Evolutionary conservation across 2,329 filamentous ascomycete genomes (phyloP), one percentile per base, ranked within the genome.

Genomic region (Nannizzia gypsea): DNA sequence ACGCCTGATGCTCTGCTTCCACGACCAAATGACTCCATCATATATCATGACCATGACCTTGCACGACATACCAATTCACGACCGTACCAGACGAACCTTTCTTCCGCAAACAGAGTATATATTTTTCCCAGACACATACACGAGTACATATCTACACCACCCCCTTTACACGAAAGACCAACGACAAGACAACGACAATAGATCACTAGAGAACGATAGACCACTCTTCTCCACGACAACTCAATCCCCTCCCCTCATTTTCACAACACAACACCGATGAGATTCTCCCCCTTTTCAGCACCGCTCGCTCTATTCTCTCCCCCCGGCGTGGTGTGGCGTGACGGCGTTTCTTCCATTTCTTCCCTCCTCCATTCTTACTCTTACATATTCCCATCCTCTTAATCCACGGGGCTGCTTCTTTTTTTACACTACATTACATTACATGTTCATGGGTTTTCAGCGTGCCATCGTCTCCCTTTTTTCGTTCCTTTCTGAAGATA

Each of bases 381-480:
- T 36, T 36, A 36, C 31, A 36, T 36, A 36, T 36, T 36, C 13
- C 31, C 9, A 34, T n/a, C 31, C 8, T 34, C 11, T 2, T 3
- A 36, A 13, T 20, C 22, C 17, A 20, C 20, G 17, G 42, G 20
- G 42, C 15, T 46, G 17, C 20, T 11, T 46, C 22, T 22, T 44
- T 1, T 20, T 24, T n/a, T n/a, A n/a, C n/a, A n/a, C n/a, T n/a
- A n/a, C n/a, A n/a, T n/a, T n/a, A n/a, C n/a, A n/a, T n/a, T 20
- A 20, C 11, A 17, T 9, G 11, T 46, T 20, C 17, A 20, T 46
- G 20, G 6, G 17, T 6, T 50, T 50, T 50, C 44, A n/a, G 44
- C 11, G 44, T 50, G 44, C 44, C 44, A 50, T 50, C 44, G 44
- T 50, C 44, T 50, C 44, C 44, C n/a, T n/a, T 50, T 50, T 26